A percentile compares a stretch with the other conserved stretches of the same genome.
phyloP scores from a whole-genome alignment of 2,329 filamentous ascomycete species.

The Escovopsis weberi region DNA sequence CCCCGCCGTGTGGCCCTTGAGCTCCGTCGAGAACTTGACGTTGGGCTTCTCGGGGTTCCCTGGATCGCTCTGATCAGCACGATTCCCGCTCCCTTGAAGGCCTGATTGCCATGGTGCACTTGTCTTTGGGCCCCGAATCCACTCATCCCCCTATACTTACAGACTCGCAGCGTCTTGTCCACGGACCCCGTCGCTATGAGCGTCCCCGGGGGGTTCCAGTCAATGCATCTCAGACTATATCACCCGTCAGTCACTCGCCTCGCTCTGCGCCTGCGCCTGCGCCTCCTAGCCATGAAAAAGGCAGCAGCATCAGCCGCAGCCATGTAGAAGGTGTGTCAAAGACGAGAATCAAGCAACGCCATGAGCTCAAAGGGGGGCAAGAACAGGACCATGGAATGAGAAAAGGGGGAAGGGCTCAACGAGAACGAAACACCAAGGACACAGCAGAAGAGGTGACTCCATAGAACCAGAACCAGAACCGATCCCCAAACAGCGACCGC shows the following conservation, averaged over 20 bases:
- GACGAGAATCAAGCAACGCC: too few species aligned
- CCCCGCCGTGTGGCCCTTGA: constrained; percentile 49
- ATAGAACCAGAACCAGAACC: too few species aligned
- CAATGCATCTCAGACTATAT: constrained; percentile 57
- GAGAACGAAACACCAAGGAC: too few species aligned
- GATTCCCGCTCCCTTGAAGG: too few species aligned
- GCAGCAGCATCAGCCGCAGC: neutral
- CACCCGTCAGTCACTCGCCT: constrained; percentile 1
- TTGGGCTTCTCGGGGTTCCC: constrained; percentile 66
- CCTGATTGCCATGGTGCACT: too few species aligned
- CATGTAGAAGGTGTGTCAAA: too few species aligned
- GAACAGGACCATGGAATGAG: too few species aligned
- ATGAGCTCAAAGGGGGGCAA: neutral
- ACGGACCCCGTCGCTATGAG: constrained; percentile 69
- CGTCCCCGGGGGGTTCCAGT: constrained; percentile 78
- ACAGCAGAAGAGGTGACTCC: too few species aligned
- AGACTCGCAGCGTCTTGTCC: constrained; percentile 59
- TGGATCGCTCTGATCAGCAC: constrained; percentile 12
- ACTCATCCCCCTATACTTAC: constrained; percentile 26
- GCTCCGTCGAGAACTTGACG: constrained; percentile 60
- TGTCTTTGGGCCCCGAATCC: too few species aligned
- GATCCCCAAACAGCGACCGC: too few species aligned
- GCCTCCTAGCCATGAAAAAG: neutral
- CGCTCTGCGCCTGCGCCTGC: neutral
- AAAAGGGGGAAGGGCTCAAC: too few species aligned